Evolutionary conservation across 1,284 basidiomycete species (phyloP), one percentile per base, ranked within the genome.

Genomic region (Porogramme epimiltina): DNA sequence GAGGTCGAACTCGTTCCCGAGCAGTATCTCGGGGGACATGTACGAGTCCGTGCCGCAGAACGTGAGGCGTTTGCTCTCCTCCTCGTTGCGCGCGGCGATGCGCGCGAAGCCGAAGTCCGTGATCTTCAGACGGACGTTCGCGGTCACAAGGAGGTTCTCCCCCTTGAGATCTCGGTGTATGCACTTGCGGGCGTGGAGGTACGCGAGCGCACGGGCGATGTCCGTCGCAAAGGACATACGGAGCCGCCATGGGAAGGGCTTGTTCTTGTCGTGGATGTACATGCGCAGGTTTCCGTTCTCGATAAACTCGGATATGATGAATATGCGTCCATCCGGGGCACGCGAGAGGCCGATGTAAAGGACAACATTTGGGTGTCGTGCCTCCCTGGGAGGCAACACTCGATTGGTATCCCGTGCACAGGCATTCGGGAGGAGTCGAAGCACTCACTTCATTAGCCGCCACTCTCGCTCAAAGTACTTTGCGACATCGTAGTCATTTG

Each of bases 401-500:
- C 55, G 8, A 50, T 53, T 25, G 28, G 34, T 28, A 23, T 19
- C 46, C 22, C 8, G 23, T 48, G 22, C 16, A 36, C 13, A 25
- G 6, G 22, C 33, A 18, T 13, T 37, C 9, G 16, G n/a, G 9
- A 37, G 9, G 34, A 31, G 28, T 31, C 28, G 25, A 22, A 8
- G 20, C 24, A 66, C 67, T 54, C 58, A 82, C 78, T 93, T 93
- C 93, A 98, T 95, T 39, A 98, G 82, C 25, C 93, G 84, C 89
- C 95, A 97, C 78, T 99, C 96, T 31, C 96, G 84, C 66, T 96
- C 93, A 71, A 98, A 97, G 75, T 98, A 98, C 73, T 99, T 99
- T 64, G 89, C 83, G 23, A 98, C 91, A 64, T 96, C 92, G 70
- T 97, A 96, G 60, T 90, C 90, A 15, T 76, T 91, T 15, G 89